These are phyloP conservation scores for Aspergillus fischeri DNA, from an alignment of 2,329 filamentous ascomycete genomes.

Conservation along the genomic window DNA sequence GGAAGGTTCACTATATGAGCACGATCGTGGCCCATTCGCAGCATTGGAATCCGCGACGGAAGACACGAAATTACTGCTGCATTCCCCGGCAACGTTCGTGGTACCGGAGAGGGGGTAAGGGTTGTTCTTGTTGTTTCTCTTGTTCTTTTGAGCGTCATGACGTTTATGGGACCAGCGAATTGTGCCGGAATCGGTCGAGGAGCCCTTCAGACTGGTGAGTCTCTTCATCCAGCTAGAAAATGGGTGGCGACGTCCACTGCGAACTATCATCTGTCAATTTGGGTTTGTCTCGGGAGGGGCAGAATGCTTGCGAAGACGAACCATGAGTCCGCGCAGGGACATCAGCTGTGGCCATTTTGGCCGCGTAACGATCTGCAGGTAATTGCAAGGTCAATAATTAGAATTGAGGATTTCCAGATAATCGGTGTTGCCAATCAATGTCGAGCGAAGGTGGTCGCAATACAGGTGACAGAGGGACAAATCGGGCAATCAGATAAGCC, in stretches of 20 bases:
- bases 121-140: constrained; percentile 70
- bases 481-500: not conserved
- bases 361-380: not conserved
- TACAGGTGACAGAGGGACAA: not conserved
- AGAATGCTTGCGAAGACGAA: constrained; percentile 24
- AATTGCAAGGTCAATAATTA: not conserved
- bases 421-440: not conserved
- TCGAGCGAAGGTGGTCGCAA: not conserved
- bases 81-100: constrained; percentile 37
- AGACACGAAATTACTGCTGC: constrained; percentile 44
- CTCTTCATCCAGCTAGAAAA: constrained; percentile 95
- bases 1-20: constrained; percentile 57
- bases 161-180: constrained; percentile 39
- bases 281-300: constrained; percentile 3
- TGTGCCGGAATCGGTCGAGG: constrained; percentile 50
- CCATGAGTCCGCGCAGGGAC: constrained; percentile 42
- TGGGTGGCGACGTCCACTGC: constrained; percentile 70
- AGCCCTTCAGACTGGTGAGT: constrained; percentile 78
- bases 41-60: constrained; percentile 51
- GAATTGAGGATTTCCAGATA: not conserved
- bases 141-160: constrained; percentile 37
- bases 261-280: constrained; percentile 50
- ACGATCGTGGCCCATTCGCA: constrained; percentile 50
- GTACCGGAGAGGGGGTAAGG: constrained; percentile 84
- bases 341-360: constrained; percentile 31